These are phyloP conservation scores for Syncephalis plumigaleata DNA, from an alignment of 371 early-diverging fungal species.

Conservation along the genomic window DNA sequence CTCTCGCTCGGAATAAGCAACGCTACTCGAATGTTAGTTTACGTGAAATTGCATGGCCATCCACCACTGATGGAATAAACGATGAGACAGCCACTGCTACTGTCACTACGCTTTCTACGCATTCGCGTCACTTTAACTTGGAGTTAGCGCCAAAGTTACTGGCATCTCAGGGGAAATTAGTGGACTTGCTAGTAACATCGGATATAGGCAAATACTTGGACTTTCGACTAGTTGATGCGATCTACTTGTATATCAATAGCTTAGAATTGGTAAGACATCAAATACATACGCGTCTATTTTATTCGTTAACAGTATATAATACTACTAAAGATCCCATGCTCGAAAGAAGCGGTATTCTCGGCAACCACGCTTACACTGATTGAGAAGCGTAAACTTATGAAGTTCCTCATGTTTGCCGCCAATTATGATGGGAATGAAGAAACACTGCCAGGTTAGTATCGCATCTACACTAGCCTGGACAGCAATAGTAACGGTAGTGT, in stretches of 20 bases:
- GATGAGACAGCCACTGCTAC: too few relatives aligned
- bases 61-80: too few relatives aligned
- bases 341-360: slow-evolving; percentile 85
- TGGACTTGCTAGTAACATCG: slow-evolving; percentile 58
- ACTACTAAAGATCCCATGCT: slow-evolving; percentile 44
- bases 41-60: too few relatives aligned
- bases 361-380: slow-evolving; percentile 49
- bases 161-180: slow-evolving; percentile 47
- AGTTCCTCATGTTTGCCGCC: slow-evolving; percentile 54
- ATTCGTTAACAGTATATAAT: too few relatives aligned
- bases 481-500: too few relatives aligned
- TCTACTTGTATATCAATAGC: slow-evolving; percentile 27
- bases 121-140: slow-evolving; percentile 38
- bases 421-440: slow-evolving; percentile 20
- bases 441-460: slow-evolving; percentile 15
- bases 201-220: slow-evolving; percentile 76
- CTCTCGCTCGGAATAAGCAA: too few relatives aligned
- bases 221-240: slow-evolving; percentile 63
- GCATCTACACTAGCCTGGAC: too few relatives aligned
- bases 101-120: too few relatives aligned
- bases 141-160: slow-evolving; percentile 70
- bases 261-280: slow-evolving; percentile 11
- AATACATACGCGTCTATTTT: background rate
- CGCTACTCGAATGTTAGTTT: too few relatives aligned
- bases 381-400: slow-evolving; percentile 83